phyloP scores from a whole-genome alignment of 129 eudicot genomes.

The Solidago caesia region DNA sequence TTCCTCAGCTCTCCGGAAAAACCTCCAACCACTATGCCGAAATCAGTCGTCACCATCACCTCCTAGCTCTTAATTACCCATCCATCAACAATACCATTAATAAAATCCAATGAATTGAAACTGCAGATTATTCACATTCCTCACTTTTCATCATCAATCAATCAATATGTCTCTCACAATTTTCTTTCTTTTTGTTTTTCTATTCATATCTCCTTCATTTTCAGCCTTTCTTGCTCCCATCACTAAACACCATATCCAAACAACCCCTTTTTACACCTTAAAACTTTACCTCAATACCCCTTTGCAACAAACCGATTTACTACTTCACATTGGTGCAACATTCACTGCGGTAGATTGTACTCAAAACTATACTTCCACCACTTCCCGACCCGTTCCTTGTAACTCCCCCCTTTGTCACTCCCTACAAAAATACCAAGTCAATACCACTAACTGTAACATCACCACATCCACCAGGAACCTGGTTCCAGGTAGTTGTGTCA shows the following conservation, averaged over 20 bases:
- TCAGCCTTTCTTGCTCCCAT: slow-evolving; percentile 47
- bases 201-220: slow-evolving; percentile 25
- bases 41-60: slow-evolving; percentile 12
- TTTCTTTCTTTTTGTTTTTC: slow-evolving; percentile 7
- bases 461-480: not conserved
- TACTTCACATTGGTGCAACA: slow-evolving; percentile 43
- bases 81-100: no score
- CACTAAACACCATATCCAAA: slow-evolving; percentile 30
- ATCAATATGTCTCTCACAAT: slow-evolving; percentile 13
- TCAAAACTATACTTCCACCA: slow-evolving; percentile 43
- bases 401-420: slow-evolving; percentile 41
- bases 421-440: slow-evolving; percentile 10
- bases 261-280: slow-evolving; percentile 31
- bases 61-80: no score
- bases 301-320: slow-evolving; percentile 36
- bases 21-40: slow-evolving; percentile 12
- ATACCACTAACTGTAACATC: slow-evolving; percentile 4
- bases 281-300: slow-evolving; percentile 44
- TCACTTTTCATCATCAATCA: slow-evolving; percentile 15
- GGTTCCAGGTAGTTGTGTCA: slow-evolving; percentile 17
- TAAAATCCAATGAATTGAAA: no score
- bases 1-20: slow-evolving; percentile 22
- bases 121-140: not conserved
- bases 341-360: slow-evolving; percentile 40
- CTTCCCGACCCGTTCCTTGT: slow-evolving; percentile 41